Evolutionary conservation across 169 alveolate species (phyloP).

Genomic region (Plasmodium chabaudi): DNA sequence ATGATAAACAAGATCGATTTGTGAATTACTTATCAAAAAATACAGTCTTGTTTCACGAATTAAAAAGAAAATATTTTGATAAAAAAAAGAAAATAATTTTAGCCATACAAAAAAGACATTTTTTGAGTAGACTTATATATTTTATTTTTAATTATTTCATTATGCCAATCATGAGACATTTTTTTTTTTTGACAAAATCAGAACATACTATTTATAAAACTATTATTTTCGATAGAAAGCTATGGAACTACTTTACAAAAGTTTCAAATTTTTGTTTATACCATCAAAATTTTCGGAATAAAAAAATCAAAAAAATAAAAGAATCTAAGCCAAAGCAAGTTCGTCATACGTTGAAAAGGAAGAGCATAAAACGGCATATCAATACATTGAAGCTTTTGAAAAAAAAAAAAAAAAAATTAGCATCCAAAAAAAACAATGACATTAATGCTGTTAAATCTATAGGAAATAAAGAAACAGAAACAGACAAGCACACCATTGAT

Average conservation of each 20-base stretch:
- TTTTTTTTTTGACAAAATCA: conserved; percentile 67
- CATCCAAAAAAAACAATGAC: background rate
- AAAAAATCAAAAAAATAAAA: conserved; percentile 39
- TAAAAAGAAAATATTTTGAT: conserved; percentile 22
- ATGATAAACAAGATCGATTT: background rate
- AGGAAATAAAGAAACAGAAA: no score
- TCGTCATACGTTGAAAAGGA: no score
- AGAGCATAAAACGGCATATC: background rate
- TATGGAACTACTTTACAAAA: conserved; percentile 64
- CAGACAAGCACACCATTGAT: no score
- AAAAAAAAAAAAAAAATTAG: background rate
- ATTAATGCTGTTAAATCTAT: background rate
- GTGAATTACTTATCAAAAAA: background rate
- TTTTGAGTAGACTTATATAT: conserved; percentile 55
- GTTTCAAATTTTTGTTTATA: conserved; percentile 70
- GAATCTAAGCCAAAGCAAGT: background rate
- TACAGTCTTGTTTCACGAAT: conserved; percentile 8
- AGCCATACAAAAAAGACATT: conserved; percentile 57
- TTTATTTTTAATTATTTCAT: conserved; percentile 73
- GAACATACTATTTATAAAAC: conserved; percentile 73
- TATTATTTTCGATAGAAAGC: conserved; percentile 44
- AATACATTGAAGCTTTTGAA: background rate
- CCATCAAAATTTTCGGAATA: conserved; percentile 43
- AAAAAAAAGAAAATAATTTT: conserved; percentile 42
- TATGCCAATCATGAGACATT: conserved; percentile 63